phyloP scores from a whole-genome alignment of 345 rosid genomes.

The Lenwebbia sp. region DNA sequence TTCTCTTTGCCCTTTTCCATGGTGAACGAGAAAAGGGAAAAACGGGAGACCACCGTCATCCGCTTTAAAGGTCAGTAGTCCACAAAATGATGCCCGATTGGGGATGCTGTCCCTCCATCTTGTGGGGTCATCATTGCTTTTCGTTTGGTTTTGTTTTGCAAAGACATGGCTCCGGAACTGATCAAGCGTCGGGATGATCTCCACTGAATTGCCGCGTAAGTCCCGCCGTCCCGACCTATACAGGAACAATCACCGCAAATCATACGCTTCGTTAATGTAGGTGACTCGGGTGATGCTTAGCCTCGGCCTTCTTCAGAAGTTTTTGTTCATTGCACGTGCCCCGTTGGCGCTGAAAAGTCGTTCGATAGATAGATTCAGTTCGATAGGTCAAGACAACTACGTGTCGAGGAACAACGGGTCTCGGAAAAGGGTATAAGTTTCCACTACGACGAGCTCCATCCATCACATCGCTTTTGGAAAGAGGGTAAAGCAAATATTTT shows the following conservation, averaged over 20 bases:
- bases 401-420: neutral
- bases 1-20: neutral
- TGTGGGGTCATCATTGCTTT: neutral
- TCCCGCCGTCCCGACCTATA: neutral
- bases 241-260: neutral
- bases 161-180: neutral
- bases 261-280: neutral
- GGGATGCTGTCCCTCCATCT: neutral
- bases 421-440: neutral
- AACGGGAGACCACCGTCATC: neutral
- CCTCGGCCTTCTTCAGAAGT: rapidly evolving
- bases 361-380: neutral
- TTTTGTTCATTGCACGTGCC: neutral
- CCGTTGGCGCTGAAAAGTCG: rapidly evolving
- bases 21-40: neutral
- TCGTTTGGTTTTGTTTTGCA: neutral
- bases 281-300: neutral
- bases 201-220: neutral
- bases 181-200: neutral
- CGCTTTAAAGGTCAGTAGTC: neutral
- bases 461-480: neutral
- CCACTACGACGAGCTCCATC: neutral
- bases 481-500: neutral
- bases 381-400: neutral
- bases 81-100: neutral